phyloP scores from a whole-genome alignment of 805 yeast species.

The Candida sithepensis region DNA sequence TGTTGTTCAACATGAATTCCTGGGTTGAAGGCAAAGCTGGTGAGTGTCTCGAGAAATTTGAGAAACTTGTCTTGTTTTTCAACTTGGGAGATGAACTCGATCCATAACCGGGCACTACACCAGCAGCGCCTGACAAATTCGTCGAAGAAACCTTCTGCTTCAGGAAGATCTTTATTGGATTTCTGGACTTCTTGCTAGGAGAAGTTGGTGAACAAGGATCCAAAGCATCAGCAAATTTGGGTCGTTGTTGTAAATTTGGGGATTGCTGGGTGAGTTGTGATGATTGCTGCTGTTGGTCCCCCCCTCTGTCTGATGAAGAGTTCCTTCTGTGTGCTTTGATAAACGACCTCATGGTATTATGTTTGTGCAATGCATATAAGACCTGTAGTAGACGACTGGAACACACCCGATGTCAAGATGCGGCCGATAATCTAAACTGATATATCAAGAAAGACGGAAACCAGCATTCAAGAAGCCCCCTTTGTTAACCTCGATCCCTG shows the following conservation, averaged over 20 bases:
- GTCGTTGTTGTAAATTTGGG: conserved; percentile 9
- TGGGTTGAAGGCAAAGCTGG: neutral
- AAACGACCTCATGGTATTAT: conserved; percentile 26
- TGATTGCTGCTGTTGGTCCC: conserved; percentile 9
- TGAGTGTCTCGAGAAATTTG: conserved; percentile 5
- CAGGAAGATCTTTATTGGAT: conserved; percentile 25
- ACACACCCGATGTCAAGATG: too few relatives aligned
- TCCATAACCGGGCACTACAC: neutral
- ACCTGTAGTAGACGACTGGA: neutral
- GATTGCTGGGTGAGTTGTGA: conserved; percentile 6
- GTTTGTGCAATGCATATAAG: neutral
- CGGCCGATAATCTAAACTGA: too few relatives aligned
- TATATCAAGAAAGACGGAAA: too few relatives aligned
- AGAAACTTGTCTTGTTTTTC: conserved; percentile 13
- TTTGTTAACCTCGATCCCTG: too few relatives aligned
- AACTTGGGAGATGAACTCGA: conserved; percentile 9
- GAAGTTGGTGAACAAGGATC: conserved; percentile 14
- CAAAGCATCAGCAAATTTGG: conserved; percentile 4
- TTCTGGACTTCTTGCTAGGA: conserved; percentile 18
- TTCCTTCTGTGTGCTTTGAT: conserved; percentile 28
- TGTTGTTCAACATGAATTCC: neutral
- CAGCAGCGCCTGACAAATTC: conserved; percentile 6
- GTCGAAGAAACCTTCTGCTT: conserved; percentile 24
- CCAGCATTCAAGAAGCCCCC: too few relatives aligned
- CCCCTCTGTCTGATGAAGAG: conserved; percentile 19